Evolutionary conservation across 1,284 basidiomycete genomes (phyloP).

Genomic region (Moniliella sp.): DNA sequence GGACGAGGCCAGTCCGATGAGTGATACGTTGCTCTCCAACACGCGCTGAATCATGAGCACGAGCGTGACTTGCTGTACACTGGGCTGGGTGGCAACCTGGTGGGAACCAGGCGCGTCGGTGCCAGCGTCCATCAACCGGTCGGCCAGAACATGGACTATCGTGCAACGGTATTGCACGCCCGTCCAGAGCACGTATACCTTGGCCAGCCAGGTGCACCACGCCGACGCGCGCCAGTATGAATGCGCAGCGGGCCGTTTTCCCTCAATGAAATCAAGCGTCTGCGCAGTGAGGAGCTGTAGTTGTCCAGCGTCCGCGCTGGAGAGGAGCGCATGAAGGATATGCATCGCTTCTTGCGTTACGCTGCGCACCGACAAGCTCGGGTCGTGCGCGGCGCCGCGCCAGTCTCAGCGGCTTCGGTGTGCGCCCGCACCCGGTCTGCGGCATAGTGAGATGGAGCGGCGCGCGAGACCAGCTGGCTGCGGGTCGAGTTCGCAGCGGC

Average conservation of each 20-base stretch:
- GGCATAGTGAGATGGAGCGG: too few species aligned
- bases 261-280: too few species aligned
- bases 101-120: slow-evolving; percentile 37
- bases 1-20: slow-evolving; percentile 73
- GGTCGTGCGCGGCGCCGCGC: too few species aligned
- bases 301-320: slow-evolving; percentile 4
- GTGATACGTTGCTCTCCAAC: slow-evolving; percentile 56
- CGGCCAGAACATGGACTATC: slow-evolving; percentile 62
- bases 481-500: too few species aligned
- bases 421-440: too few species aligned
- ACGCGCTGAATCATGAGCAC: slow-evolving; percentile 57
- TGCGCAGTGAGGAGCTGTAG: too few species aligned
- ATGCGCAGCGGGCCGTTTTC: too few species aligned
- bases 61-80: slow-evolving; percentile 48
- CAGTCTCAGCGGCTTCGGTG: too few species aligned
- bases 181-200: slow-evolving; percentile 56
- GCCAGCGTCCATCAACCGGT: slow-evolving; percentile 51
- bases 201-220: slow-evolving; percentile 62
- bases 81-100: slow-evolving; percentile 18
- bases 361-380: too few species aligned
- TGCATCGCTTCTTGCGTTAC: too few species aligned
- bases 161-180: slow-evolving; percentile 78
- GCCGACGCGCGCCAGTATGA: slow-evolving; percentile 50
- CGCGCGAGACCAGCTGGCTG: too few species aligned
- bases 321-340: too few species aligned